Base-by-base conservation (phyloP, 176 grass and related monocot genomes). In the Themeda triandra region DNA sequence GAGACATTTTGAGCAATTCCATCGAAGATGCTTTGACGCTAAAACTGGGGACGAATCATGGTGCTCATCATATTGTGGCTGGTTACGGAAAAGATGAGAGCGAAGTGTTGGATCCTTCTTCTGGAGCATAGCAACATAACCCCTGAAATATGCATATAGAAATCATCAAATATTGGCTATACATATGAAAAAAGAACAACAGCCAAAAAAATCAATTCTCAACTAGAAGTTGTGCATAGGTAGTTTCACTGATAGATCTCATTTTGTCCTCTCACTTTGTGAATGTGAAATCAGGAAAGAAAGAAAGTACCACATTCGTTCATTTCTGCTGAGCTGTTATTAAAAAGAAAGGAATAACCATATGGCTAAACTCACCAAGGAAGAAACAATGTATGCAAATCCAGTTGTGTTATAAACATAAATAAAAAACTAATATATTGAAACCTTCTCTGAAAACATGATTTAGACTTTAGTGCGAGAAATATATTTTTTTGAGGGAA, bases 1-100 rank as follows among this genome's bases (percentile, higher is more conserved):
- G 60, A 92, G 62, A 66, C 94, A 97, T 58, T 54, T 56, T 64
- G 81, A 66, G 85, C 94, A 97, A 82, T 97, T 83, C 94, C 94
- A 97, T 62, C 71, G 82, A 71, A 37, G 81, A 80, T 90, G 94
- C 37, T 86, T 84, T 85, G 66, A 54, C 24, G 65, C 79, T 12
- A 71, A 78, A 79, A 88, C 39, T n/a, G 87, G 85, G 59, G 42
- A 30, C 5, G 65, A 39, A 39, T 29, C 10, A 31, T 10, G 58
- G 15, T 33, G 45, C 27, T 71, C 73, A 45, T 80, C 59, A 64
- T 25, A 41, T 54, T 86, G 21, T 88, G 78, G 15, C 78, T 87
- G 74, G 27, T 77, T 73, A 73, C 17, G 5, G n/a, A 92, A 87
- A 71, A 71, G 78, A 81, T 88, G 79, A 28, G 82, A 93, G 59